Percentiles rank a stretch among this genome's conserved stretches.
Evolutionary conservation across 768 basidiomycete species (phyloP).

Genomic region (Calocybe indica): DNA sequence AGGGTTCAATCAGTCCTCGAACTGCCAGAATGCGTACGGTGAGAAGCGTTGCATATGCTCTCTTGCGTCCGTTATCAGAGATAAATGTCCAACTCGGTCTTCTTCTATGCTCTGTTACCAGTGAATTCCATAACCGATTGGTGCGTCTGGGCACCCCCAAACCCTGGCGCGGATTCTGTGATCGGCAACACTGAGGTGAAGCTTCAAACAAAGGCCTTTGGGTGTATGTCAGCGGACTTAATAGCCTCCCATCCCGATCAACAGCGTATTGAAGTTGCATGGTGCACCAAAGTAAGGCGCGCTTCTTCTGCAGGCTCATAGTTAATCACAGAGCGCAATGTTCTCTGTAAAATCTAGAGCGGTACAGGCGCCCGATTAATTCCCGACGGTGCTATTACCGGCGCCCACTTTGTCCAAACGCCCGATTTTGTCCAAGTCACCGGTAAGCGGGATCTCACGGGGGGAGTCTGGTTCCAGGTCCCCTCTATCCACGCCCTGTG

Average conservation of each 20-base stretch:
- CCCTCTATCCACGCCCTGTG: neutral
- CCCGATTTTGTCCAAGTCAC: constrained; percentile 73
- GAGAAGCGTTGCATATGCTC: constrained; percentile 15
- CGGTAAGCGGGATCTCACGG: constrained; percentile 27
- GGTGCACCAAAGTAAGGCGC: constrained; percentile 32
- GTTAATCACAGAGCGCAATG: neutral
- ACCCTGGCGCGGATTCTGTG: constrained; percentile 41
- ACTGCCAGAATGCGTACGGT: constrained; percentile 66
- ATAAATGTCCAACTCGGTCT: neutral
- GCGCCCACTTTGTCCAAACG: constrained; percentile 65
- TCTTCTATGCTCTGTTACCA: constrained; percentile 13
- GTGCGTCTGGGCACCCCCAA: constrained; percentile 38
- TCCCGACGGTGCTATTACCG: constrained; percentile 63
- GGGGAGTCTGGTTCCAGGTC: neutral
- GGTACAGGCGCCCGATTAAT: constrained; percentile 63
- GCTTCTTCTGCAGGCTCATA: neutral
- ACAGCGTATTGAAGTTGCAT: constrained; percentile 36
- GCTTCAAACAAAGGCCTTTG: neutral
- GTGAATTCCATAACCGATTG: constrained; percentile 54
- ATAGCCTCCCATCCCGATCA: constrained; percentile 8
- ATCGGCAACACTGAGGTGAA: constrained; percentile 60
- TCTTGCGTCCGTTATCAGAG: constrained; percentile 2
- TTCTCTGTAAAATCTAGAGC: constrained; percentile 26
- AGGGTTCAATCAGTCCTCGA: constrained; percentile 44
- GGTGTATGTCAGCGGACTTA: neutral